Evolutionary conservation across 108 stramenopile species (phyloP).

Genomic region (Hondaea fermentalgiana): DNA sequence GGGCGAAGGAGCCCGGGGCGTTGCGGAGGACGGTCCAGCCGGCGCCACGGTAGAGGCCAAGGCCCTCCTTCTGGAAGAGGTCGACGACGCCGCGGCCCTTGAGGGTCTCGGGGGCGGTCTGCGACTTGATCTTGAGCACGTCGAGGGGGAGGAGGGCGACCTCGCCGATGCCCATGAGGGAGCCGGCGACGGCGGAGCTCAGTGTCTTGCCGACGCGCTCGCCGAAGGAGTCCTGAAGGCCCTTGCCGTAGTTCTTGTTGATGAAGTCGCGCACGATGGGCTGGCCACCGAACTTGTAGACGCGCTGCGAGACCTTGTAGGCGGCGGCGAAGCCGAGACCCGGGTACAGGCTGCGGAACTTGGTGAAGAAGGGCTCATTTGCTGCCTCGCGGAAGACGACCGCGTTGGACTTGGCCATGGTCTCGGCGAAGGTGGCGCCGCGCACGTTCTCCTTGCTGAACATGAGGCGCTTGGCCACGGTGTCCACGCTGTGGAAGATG

Average conservation of each 20-base stretch:
- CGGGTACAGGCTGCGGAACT: constrained; percentile 58
- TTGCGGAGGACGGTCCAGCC: constrained; percentile 63
- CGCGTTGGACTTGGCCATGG: constrained; percentile 44
- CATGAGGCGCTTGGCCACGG: constrained; percentile 55
- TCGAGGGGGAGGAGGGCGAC: constrained; percentile 64
- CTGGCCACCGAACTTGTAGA: constrained; percentile 72
- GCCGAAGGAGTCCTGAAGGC: constrained; percentile 53
- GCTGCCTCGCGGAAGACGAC: constrained; percentile 53
- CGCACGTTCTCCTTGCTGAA: constrained; percentile 32
- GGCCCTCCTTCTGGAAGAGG: constrained; percentile 56
- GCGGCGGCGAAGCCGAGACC: constrained; percentile 67
- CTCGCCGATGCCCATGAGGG: constrained; percentile 67
- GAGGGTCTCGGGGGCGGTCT: constrained; percentile 60
- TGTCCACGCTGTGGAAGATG: constrained; percentile 61
- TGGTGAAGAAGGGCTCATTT: constrained; percentile 28
- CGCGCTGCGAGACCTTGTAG: constrained; percentile 68
- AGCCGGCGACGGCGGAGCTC: constrained; percentile 57
- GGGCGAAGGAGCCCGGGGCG: constrained; percentile 66
- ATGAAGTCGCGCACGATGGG: constrained; percentile 55
- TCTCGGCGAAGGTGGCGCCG: constrained; percentile 30
- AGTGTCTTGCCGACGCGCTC: constrained; percentile 53
- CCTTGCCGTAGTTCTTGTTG: constrained; percentile 44
- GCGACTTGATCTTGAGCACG: constrained; percentile 69
- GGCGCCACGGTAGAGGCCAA: constrained; percentile 57
- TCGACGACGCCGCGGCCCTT: constrained; percentile 56